Percentiles rank a stretch among this genome's conserved stretches.
phyloP scores from a whole-genome alignment of 441 rosid species.

The Corymbia calophylla region DNA sequence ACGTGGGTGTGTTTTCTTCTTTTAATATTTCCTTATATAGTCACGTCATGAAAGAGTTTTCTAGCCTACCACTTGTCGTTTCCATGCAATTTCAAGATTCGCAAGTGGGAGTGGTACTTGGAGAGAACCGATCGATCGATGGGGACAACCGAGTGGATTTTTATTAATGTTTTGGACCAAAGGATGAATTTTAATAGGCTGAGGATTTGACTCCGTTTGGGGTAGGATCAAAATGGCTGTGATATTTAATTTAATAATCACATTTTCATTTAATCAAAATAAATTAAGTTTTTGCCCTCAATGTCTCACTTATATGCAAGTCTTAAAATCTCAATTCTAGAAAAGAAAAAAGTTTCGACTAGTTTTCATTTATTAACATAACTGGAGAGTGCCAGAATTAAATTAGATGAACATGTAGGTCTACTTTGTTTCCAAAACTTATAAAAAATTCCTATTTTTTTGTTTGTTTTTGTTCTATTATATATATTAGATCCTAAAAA shows the following conservation, averaged over 20 bases:
- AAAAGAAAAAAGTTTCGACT: background rate
- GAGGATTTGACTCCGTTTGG: background rate
- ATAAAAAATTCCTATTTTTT: background rate
- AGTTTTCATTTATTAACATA: background rate
- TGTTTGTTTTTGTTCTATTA: no score
- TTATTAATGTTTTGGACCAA: no score
- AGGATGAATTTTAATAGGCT: background rate
- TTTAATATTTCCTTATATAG: background rate
- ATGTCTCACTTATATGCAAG: background rate
- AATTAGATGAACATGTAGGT: background rate
- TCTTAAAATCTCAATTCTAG: background rate
- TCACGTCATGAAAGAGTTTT: background rate
- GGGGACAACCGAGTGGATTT: background rate
- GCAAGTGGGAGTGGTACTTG: background rate
- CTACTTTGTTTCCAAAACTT: background rate
- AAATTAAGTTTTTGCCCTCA: background rate
- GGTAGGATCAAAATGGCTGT: background rate
- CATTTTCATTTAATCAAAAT: background rate
- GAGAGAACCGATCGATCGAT: background rate
- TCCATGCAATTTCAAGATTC: background rate
- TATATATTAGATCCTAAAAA: background rate
- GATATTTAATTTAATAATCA: background rate
- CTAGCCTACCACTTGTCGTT: background rate
- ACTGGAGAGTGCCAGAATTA: background rate
- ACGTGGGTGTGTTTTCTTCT: background rate